These are phyloP conservation scores for Rubus idaeus DNA, from an alignment of 306 rosid genomes.

Conservation along the genomic window DNA sequence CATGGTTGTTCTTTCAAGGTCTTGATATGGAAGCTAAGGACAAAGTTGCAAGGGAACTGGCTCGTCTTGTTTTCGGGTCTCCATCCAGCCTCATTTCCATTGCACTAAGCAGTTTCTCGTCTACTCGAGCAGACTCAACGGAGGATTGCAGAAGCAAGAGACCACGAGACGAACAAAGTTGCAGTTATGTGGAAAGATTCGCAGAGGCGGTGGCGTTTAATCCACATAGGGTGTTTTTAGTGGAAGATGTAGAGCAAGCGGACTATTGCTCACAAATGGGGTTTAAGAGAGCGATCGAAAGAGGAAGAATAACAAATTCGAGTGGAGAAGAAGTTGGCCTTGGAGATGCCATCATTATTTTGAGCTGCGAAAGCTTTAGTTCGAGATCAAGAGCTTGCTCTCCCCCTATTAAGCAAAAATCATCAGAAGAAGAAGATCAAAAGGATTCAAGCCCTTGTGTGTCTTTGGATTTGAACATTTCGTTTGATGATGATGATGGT, in stretches of 20 bases:
- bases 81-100: slow-evolving; percentile 52
- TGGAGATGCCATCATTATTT: slow-evolving; percentile 72
- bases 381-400: slow-evolving; percentile 87
- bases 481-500: slow-evolving; percentile 51
- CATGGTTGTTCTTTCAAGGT: slow-evolving; percentile 94
- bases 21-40: slow-evolving; percentile 63
- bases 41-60: slow-evolving; percentile 74
- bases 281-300: slow-evolving; percentile 78
- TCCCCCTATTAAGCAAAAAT: slow-evolving; percentile 50
- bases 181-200: slow-evolving; percentile 68
- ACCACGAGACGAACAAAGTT: slow-evolving; percentile 70
- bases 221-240: slow-evolving; percentile 78
- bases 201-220: slow-evolving; percentile 53
- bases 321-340: slow-evolving; percentile 63
- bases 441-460: slow-evolving; percentile 41
- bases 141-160: slow-evolving; percentile 69
- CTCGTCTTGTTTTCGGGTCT: slow-evolving; percentile 67
- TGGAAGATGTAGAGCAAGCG: slow-evolving; percentile 87
- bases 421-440: slow-evolving; percentile 23
- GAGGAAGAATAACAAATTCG: slow-evolving; percentile 54
- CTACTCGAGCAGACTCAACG: slow-evolving; percentile 73
- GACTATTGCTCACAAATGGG: slow-evolving; percentile 82
- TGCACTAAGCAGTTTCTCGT: slow-evolving; percentile 65
- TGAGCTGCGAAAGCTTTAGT: slow-evolving; percentile 76
- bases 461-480: slow-evolving; percentile 86